Percentiles rank a stretch among this genome's conserved stretches.
phyloP scores from a whole-genome alignment of 2,329 filamentous ascomycete genomes.

The Penicillium sp. region DNA sequence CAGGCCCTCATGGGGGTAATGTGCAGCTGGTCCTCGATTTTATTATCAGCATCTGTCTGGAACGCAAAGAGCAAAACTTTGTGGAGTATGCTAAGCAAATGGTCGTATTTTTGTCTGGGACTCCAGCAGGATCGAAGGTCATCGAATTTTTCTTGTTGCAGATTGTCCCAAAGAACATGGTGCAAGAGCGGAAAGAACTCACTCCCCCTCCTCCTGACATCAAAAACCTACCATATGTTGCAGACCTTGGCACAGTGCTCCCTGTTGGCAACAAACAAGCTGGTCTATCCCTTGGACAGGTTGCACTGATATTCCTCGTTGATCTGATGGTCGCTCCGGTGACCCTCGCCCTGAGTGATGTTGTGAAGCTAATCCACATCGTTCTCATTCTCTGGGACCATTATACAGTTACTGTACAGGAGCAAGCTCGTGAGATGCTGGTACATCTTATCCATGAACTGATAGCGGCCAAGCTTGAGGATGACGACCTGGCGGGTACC shows the following conservation, averaged over 20 bases:
- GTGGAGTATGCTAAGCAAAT: constrained; percentile 98
- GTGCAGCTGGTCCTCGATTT: constrained; percentile 94
- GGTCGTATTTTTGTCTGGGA: constrained; percentile 91
- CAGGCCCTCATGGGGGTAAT: constrained; percentile 87
- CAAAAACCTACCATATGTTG: constrained; percentile 78
- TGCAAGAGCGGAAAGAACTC: constrained; percentile 76
- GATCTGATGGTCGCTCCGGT: constrained; percentile 94
- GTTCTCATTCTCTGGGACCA: constrained; percentile 96
- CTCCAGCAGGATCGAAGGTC: constrained; percentile 78
- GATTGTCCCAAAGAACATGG: constrained; percentile 94
- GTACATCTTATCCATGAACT: constrained; percentile 96
- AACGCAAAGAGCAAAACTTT: constrained; percentile 94
- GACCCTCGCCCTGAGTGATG: constrained; percentile 71
- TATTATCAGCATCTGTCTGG: constrained; percentile 89
- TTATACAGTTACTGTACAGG: constrained; percentile 90
- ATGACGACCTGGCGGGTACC: constrained; percentile 63
- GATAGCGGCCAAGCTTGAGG: constrained; percentile 75
- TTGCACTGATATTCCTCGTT: constrained; percentile 89
- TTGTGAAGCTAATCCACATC: constrained; percentile 85
- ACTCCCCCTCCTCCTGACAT: constrained; percentile 67
- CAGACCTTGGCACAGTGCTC: constrained; percentile 74
- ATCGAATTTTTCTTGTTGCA: constrained; percentile 91
- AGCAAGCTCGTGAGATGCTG: constrained; percentile 95
- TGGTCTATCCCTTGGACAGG: constrained; percentile 86
- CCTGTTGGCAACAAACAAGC: constrained; percentile 88